A percentile compares a stretch with the other conserved stretches of the same genome.
These are phyloP conservation scores for Excoecaria cochinchinensis DNA, from an alignment of 345 rosid genomes.

Conservation along the genomic window DNA sequence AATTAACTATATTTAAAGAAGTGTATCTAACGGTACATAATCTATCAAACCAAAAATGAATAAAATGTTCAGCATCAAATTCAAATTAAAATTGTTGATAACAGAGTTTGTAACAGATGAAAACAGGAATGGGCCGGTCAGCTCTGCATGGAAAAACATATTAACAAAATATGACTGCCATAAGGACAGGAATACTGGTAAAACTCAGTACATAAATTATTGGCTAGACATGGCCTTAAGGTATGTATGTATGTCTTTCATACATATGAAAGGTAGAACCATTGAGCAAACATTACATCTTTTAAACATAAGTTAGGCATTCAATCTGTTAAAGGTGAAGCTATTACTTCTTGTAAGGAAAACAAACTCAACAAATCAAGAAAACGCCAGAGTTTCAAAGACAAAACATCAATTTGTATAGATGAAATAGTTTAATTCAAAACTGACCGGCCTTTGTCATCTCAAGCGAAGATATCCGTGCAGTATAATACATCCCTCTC, in stretches of 20 bases:
- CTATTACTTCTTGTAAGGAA: background rate
- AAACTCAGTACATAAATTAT: background rate
- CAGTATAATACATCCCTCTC: constrained; percentile 86
- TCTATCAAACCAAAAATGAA: too few relatives aligned
- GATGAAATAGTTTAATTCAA: background rate
- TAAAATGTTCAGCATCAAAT: background rate
- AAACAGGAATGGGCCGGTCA: background rate
- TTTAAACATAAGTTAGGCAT: background rate
- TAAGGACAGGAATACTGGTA: background rate
- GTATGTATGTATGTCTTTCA: background rate
- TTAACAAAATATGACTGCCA: background rate
- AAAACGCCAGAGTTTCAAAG: background rate
- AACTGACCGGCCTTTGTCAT: constrained; percentile 80
- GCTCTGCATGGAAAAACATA: background rate
- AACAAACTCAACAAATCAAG: background rate
- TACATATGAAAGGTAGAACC: background rate
- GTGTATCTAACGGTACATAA: too few relatives aligned
- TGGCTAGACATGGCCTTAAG: background rate
- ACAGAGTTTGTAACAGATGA: background rate
- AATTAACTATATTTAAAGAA: too few relatives aligned
- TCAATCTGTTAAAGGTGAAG: background rate
- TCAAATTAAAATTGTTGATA: background rate
- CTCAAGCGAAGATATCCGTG: constrained; percentile 83
- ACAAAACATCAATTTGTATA: too few relatives aligned
- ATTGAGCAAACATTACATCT: background rate